These are phyloP conservation scores for Fusarium sublunatum DNA, from an alignment of 2,329 filamentous ascomycete genomes.

Conservation along the genomic window DNA sequence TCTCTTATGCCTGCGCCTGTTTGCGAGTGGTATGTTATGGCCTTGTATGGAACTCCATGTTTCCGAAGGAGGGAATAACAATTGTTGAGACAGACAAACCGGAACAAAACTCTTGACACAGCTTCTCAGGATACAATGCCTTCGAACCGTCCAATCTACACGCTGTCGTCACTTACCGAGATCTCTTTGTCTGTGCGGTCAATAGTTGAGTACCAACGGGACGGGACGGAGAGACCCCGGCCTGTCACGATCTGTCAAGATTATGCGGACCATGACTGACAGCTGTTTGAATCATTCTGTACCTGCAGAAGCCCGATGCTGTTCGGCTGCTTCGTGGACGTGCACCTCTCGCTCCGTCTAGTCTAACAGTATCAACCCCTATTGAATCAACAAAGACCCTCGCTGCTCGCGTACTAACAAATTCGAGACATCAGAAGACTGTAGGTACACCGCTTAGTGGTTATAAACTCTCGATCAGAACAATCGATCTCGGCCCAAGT, in stretches of 20 bases:
- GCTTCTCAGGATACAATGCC: not conserved
- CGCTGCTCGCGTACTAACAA: not conserved
- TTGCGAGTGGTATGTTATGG: not conserved
- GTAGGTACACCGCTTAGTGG: constrained; percentile 16
- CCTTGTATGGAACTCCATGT: not conserved
- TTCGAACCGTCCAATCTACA: not conserved
- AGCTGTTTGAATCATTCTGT: constrained; percentile 10
- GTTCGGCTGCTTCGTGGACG: constrained; percentile 1
- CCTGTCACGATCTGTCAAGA: constrained; percentile 20
- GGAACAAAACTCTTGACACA: not conserved
- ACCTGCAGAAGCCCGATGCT: constrained; percentile 3
- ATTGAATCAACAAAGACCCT: not conserved
- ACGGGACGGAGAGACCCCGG: constrained; percentile 8
- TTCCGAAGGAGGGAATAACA: too few relatives aligned
- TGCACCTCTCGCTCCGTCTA: not conserved
- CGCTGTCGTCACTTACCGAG: constrained; percentile 3
- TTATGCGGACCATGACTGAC: constrained; percentile 1
- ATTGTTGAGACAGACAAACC: not conserved
- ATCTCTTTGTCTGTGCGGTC: constrained; percentile 3
- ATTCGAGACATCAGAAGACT: constrained; percentile 17
- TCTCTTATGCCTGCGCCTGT: not conserved
- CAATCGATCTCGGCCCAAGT: constrained; percentile 13
- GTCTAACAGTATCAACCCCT: constrained; percentile 1
- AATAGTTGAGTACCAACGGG: not conserved
- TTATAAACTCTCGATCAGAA: constrained; percentile 6